phyloP scores from a whole-genome alignment of 2,329 filamentous ascomycete genomes.

The Rutstroemia sydowiana region DNA sequence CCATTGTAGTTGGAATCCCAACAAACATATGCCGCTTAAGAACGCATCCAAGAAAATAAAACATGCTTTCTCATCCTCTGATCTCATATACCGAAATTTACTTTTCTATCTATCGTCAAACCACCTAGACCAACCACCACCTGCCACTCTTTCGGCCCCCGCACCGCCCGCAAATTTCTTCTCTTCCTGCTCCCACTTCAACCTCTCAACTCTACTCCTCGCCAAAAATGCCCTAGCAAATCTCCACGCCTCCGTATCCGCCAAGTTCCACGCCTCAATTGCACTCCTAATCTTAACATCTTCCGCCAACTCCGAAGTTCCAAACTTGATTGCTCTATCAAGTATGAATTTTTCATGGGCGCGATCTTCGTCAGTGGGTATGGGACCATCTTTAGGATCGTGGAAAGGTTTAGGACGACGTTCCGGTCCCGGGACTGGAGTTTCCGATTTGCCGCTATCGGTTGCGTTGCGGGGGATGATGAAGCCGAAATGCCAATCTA shows the following conservation, averaged over 20 bases:
- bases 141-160: constrained; percentile 33
- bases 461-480: constrained; percentile 54
- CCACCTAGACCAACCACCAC: constrained; percentile 26
- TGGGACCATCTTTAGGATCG: constrained; percentile 41
- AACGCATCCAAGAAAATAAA: not conserved
- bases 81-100: not conserved
- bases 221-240: constrained; percentile 64
- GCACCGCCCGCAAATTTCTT: constrained; percentile 54
- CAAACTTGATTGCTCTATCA: constrained; percentile 43
- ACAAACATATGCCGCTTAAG: not conserved
- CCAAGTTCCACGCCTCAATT: constrained; percentile 61
- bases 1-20: too few species aligned
- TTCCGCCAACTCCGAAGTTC: constrained; percentile 32
- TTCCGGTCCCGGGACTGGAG: constrained; percentile 52
- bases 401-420: constrained; percentile 44
- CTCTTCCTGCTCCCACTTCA: constrained; percentile 65
- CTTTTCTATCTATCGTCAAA: constrained; percentile 20
- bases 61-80: not conserved
- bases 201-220: constrained; percentile 53
- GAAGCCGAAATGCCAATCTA: constrained; percentile 91
- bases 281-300: constrained; percentile 44
- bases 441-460: constrained; percentile 46
- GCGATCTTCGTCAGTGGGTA: constrained; percentile 45
- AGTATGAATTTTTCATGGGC: constrained; percentile 49
- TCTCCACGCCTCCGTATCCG: constrained; percentile 70